Base-by-base conservation (phyloP, 1,284 basidiomycete species). In the Meira miltonrushii region DNA sequence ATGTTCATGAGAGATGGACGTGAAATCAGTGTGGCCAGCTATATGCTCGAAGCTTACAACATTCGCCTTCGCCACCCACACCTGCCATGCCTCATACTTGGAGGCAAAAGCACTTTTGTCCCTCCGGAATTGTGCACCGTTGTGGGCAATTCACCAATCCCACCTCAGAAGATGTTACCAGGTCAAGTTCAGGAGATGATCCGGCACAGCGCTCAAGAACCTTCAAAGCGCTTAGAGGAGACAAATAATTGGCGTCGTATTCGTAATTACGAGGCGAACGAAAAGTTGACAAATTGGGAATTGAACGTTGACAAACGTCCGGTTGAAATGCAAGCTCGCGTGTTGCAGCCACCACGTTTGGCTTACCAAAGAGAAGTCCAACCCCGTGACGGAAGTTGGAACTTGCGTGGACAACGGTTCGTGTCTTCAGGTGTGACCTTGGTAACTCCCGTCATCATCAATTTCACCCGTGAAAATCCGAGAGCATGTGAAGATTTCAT, bases 201-300 rank as follows among this genome's bases (percentile, higher is more conserved):
- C 8, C 28, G 28, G 3, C 4, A 4, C 3, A 33, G 28, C 28
- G 28, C 28, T 33, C 8, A 3, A 33, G 8, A 33, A 33, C 28
- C 28, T 33, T 8, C 28, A 33, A 8, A 33, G 8, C 28, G 28
- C 28, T 33, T 33, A 8, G 4, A 33, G 8, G 28, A 33, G 8
- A 33, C 28, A 3, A 33, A 33, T 33, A 8, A 33, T 4, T 33
- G 28, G 28, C 63, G 71, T 17, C 46, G 43, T 13, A 54, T 65
- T 44, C 59, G 67, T 37, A 53, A 39, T 57, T 71, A 68, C 60
- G 71, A 72, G 46, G 39, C 25, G 19, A 63, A 61, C 33, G 55
- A 51, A 17, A 38, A 58, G 49, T 50, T 71, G n/a, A 39, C 67
- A 19, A 65, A 70, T 6, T 82, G 81, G 81, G 80, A 79, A 4